These are phyloP conservation scores for Dryas alaskensis DNA, from an alignment of 306 rosid genomes.

Conservation along the genomic window DNA sequence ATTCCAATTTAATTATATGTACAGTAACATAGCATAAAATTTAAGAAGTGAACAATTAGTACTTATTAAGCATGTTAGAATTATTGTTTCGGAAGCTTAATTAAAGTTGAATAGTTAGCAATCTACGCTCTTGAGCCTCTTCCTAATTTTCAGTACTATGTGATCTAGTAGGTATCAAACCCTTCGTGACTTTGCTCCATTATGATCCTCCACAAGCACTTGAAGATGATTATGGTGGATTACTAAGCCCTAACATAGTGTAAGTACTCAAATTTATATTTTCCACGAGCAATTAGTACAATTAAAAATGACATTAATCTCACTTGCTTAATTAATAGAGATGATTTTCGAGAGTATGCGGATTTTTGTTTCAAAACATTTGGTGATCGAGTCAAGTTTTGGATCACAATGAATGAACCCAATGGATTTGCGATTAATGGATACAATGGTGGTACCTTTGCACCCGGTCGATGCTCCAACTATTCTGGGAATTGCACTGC, in stretches of 20 bases:
- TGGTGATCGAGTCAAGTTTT: conserved; percentile 41
- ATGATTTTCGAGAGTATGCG: conserved; percentile 33
- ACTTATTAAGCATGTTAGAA: no score
- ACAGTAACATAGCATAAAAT: no score
- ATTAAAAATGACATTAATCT: no score
- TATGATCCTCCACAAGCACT: conserved; percentile 45
- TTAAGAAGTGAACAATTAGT: no score
- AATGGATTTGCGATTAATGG: conserved; percentile 20
- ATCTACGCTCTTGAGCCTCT: no score
- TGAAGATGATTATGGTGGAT: conserved; percentile 38
- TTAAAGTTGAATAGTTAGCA: conserved; percentile 1
- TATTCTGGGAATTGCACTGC: conserved; percentile 36
- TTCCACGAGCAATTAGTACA: no score
- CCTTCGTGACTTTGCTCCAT: conserved; percentile 38
- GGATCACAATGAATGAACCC: conserved; percentile 48
- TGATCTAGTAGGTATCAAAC: background rate
- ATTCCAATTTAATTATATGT: no score
- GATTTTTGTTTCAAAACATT: conserved; percentile 40
- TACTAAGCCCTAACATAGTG: conserved; percentile 31
- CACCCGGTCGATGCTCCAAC: conserved; percentile 46
- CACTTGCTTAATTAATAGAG: conserved; percentile 12
- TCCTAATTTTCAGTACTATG: no score
- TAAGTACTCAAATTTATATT: conserved; percentile 15
- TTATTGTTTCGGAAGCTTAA: no score
- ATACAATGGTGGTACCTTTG: conserved; percentile 28